A percentile compares a stretch with the other conserved stretches of the same genome.
Conservation (phyloP, 139 green algal genomes). For the Desmodesmus armatus region DNA sequence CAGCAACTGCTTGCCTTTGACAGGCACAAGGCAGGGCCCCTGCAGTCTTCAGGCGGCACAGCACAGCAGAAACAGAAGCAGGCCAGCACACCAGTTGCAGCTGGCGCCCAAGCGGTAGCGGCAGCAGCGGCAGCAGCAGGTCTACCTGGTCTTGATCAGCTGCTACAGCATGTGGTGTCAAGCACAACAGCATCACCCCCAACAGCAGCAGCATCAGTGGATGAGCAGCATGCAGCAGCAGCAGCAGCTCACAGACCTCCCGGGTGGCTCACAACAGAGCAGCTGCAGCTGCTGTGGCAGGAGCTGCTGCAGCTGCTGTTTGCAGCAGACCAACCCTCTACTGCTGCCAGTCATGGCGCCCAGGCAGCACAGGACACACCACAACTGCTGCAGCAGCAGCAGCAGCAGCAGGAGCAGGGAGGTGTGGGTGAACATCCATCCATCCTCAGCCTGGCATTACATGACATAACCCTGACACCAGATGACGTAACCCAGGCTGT, state of each 20-base stretch:
- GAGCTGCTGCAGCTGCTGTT: conserved; percentile 27
- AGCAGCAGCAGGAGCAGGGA: background rate
- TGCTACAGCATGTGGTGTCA: background rate
- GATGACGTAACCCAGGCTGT: conserved; percentile 1
- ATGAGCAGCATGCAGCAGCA: background rate
- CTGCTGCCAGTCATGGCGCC: no score
- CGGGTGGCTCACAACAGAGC: background rate
- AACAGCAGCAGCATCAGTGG: conserved; percentile 6
- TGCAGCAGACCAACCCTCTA: background rate
- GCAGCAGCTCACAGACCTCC: no score
- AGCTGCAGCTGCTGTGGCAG: conserved; percentile 18
- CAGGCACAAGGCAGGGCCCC: no score
- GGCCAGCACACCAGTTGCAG: no score
- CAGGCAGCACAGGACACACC: background rate
- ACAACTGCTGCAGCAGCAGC: background rate
- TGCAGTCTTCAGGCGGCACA: background rate
- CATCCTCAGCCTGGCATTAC: no score
- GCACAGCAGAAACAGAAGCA: background rate
- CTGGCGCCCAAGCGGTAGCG: background rate
- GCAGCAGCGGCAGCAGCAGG: background rate
- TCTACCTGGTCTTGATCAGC: background rate
- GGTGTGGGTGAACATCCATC: no score
- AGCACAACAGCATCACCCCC: background rate
- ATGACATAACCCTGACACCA: background rate
- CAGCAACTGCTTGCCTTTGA: conserved; percentile 4